Conservation (phyloP, 2,329 filamentous ascomycete genomes). For the Verticillium klebahnii region DNA sequence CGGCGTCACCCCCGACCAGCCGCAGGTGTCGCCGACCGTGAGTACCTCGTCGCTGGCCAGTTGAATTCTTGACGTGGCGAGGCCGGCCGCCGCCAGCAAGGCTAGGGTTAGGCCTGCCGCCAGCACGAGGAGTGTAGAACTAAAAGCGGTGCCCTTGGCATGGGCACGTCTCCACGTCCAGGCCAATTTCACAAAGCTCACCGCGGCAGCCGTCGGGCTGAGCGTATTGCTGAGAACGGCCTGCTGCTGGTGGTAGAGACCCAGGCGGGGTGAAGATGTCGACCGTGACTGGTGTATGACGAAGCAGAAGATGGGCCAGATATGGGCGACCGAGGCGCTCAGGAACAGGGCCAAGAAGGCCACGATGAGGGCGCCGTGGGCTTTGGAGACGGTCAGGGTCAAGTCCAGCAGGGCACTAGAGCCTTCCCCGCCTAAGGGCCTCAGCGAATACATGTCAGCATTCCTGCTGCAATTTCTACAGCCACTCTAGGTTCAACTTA, state of each 20-base stretch:
- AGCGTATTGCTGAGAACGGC: neutral
- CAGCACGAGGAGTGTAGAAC: too few relatives aligned
- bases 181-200: neutral
- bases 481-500: neutral
- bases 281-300: neutral
- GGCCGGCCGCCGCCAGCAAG: too few relatives aligned
- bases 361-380: neutral
- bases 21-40: neutral
- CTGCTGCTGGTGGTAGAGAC: slow-evolving; percentile 1
- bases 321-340: neutral
- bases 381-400: neutral
- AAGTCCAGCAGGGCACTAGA: neutral
- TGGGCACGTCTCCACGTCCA: neutral
- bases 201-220: neutral
- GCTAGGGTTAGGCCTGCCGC: too few relatives aligned
- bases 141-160: too few relatives aligned
- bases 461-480: too few relatives aligned
- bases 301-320: neutral
- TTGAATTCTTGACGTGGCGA: neutral
- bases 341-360: neutral
- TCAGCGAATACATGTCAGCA: too few relatives aligned
- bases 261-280: neutral
- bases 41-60: neutral
- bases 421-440: too few relatives aligned
- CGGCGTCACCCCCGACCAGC: neutral